phyloP scores from a whole-genome alignment of 2,329 filamentous ascomycete genomes.

The Ceratocystis smalleyi region DNA sequence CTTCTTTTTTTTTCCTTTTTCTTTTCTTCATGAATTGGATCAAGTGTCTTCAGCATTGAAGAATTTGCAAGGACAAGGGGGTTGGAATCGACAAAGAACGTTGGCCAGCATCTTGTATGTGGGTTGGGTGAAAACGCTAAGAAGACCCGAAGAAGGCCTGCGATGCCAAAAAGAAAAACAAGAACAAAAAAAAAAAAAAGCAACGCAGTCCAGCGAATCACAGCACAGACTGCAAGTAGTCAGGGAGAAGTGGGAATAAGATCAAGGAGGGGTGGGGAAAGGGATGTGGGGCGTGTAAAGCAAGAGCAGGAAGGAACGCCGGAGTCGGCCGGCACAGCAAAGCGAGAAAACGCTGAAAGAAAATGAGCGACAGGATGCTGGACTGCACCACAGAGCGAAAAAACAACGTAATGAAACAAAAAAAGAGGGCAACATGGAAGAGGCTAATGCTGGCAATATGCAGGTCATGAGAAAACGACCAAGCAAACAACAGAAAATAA shows the following conservation, averaged over 20 bases:
- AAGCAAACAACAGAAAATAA: neutral
- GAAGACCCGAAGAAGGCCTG: neutral
- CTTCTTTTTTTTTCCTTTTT: neutral
- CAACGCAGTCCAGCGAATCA: neutral
- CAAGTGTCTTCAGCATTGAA: neutral
- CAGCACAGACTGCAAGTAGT: neutral
- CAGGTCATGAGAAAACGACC: neutral
- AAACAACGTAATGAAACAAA: slow-evolving; percentile 4
- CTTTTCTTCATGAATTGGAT: neutral
- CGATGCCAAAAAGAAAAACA: neutral
- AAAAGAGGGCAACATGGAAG: neutral
- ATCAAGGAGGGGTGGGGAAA: neutral
- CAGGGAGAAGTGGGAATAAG: neutral
- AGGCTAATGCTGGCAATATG: neutral
- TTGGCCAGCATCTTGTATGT: neutral
- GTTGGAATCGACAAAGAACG: too few relatives aligned
- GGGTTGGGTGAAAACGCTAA: neutral
- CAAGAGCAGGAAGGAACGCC: neutral
- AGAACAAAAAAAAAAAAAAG: neutral
- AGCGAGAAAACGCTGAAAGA: neutral
- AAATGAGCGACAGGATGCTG: neutral
- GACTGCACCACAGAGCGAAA: neutral
- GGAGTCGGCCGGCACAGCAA: slow-evolving; percentile 1
- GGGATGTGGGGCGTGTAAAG: neutral
- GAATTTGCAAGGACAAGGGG: too few relatives aligned